Conservation (phyloP, 2,329 filamentous ascomycete species). For the Verticillium isaacii region DNA sequence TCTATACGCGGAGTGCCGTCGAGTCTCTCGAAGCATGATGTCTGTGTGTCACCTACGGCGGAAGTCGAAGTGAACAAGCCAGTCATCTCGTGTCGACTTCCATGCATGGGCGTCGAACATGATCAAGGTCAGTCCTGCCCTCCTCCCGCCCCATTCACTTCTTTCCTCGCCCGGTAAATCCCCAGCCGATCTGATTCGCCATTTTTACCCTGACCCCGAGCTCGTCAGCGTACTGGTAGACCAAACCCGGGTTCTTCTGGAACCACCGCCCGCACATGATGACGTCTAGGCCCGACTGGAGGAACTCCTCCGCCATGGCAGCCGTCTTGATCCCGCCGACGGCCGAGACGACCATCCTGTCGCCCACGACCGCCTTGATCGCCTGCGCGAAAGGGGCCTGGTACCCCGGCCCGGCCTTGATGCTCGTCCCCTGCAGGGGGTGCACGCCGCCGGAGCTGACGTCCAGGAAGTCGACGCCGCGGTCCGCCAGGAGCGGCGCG, state of each 20-base stretch:
- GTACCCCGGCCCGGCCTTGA: slow-evolving; percentile 58
- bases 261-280: slow-evolving; percentile 45
- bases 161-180: slow-evolving; percentile 33
- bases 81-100: no score
- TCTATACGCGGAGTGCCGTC: no score
- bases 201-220: slow-evolving; percentile 38
- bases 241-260: slow-evolving; percentile 50
- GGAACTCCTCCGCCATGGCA: slow-evolving; percentile 37
- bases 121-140: no score
- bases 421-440: slow-evolving; percentile 53
- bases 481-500: slow-evolving; percentile 54
- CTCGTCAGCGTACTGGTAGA: slow-evolving; percentile 49
- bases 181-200: slow-evolving; percentile 46
- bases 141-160: not conserved
- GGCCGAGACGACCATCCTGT: slow-evolving; percentile 32
- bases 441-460: slow-evolving; percentile 35
- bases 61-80: no score
- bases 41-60: no score
- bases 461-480: slow-evolving; percentile 69
- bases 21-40: no score
- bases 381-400: slow-evolving; percentile 63
- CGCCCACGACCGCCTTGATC: slow-evolving; percentile 63
- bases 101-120: no score
- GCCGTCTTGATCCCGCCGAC: slow-evolving; percentile 41
- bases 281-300: slow-evolving; percentile 40